Base-by-base conservation (phyloP, 2,329 filamentous ascomycete genomes). In the Paecilomyces fulvus region DNA sequence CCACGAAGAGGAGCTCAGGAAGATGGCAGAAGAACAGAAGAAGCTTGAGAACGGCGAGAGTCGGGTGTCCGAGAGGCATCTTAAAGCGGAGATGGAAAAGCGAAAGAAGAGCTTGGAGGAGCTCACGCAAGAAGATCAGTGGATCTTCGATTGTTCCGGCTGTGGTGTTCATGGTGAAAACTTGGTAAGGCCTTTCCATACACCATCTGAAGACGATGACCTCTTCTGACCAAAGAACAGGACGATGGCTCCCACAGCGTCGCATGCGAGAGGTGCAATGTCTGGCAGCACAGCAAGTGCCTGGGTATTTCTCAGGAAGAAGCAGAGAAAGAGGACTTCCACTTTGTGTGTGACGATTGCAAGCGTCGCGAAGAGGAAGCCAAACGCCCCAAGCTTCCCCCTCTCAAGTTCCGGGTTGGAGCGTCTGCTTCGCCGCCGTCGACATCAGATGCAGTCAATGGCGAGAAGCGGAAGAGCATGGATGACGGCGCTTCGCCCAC, bases 271-370 rank as follows among this genome's bases (percentile, higher is more conserved):
- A 86, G 81, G 63, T 99, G 94, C 77, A 95, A 87, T 68, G 87
- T 95, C 51, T 99, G 94, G 94, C 92, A 97, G 70, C 94, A 99
- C 69, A 95, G 91, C 78, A 90, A 88, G 65, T 99, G 94, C 68
- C 82, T 96, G 58, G 87, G 86, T 46, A 88, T 97, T 60, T 82
- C 83, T 50, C 83, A 95, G 64, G 77, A 81, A 58, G 88, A 92
- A 60, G 92, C 91, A 0, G 92, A 96, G 61, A 80, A 85, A 51
- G 84, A 90, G 1, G 89, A 95, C 62, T 97, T 97, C 66, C 85
- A 89, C 59, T 96, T 96, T 67, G 73, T 96, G 61, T 97, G 92
- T 75, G 77, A 77, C 31, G 84, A 87, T 51, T 99, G 94, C 76
- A 84, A 83, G 63, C 84, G 81, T 14, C 86, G 84, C 57, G 83